Evolutionary conservation across 2,329 filamentous ascomycete species (phyloP).

Genomic region (Fusarium staphyleae): DNA sequence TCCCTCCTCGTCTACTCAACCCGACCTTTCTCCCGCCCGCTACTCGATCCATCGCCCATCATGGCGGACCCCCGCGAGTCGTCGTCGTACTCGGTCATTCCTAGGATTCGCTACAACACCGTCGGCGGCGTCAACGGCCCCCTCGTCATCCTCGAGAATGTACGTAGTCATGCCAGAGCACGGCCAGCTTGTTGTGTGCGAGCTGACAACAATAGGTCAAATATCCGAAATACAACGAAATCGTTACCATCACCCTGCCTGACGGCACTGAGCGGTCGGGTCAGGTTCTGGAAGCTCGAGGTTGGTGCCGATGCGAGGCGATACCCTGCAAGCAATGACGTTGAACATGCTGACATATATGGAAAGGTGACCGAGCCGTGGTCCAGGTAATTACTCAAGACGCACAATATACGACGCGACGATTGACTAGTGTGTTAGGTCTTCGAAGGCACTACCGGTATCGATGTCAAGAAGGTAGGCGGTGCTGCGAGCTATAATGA

Average conservation of each 20-base stretch:
- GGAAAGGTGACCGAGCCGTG: slow-evolving; percentile 84
- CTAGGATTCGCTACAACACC: slow-evolving; percentile 90
- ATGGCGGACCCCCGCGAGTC: slow-evolving; percentile 66
- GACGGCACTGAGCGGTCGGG: slow-evolving; percentile 94
- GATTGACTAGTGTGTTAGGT: slow-evolving; percentile 64
- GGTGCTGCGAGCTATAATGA: slow-evolving; percentile 5
- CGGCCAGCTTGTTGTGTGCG: slow-evolving; percentile 11
- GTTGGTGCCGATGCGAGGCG: slow-evolving; percentile 55
- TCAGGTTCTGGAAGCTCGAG: slow-evolving; percentile 96
- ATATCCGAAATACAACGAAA: slow-evolving; percentile 97
- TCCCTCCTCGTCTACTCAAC: slow-evolving; percentile 27
- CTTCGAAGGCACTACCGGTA: slow-evolving; percentile 95
- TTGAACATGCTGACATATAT: slow-evolving; percentile 31
- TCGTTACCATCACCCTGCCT: slow-evolving; percentile 92
- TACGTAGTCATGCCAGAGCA: slow-evolving; percentile 46
- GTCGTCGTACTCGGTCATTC: slow-evolving; percentile 66
- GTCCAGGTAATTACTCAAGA: slow-evolving; percentile 74
- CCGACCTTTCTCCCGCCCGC: slow-evolving; percentile 23
- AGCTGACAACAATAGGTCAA: slow-evolving; percentile 74
- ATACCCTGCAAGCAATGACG: slow-evolving; percentile 15
- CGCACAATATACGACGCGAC: slow-evolving; percentile 16
- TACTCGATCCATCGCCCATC: slow-evolving; percentile 41
- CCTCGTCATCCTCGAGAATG: slow-evolving; percentile 96
- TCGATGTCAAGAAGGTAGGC: slow-evolving; percentile 97
- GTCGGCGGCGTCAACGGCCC: slow-evolving; percentile 98